Conservation (phyloP, 352 stramenopile species). For the Phytophthora brassicae region DNA sequence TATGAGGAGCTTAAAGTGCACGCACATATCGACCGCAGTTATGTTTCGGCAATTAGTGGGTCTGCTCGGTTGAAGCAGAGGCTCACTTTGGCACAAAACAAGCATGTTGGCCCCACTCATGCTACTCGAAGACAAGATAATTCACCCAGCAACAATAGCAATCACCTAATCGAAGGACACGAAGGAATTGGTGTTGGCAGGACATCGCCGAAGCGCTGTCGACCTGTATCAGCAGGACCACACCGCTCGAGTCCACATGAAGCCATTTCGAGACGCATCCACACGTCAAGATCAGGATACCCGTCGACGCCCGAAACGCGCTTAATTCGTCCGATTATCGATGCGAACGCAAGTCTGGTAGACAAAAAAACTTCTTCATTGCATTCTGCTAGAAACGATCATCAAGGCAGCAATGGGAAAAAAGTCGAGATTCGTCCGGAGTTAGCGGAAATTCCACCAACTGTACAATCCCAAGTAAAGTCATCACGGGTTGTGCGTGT, state of each 20-base stretch:
- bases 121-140: slow-evolving; percentile 10
- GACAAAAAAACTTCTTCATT: slow-evolving; percentile 6
- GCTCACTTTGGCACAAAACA: slow-evolving; percentile 50
- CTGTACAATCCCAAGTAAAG: slow-evolving; percentile 12
- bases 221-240: slow-evolving; percentile 62
- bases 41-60: slow-evolving; percentile 65
- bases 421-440: slow-evolving; percentile 26
- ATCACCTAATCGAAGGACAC: slow-evolving; percentile 22
- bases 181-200: slow-evolving; percentile 36
- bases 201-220: slow-evolving; percentile 66
- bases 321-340: slow-evolving; percentile 1
- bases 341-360: background rate
- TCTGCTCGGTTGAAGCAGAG: slow-evolving; percentile 51
- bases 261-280: slow-evolving; percentile 35
- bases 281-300: slow-evolving; percentile 60
- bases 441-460: slow-evolving; percentile 9
- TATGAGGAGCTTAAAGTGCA: slow-evolving; percentile 64
- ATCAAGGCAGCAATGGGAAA: background rate
- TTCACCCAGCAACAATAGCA: slow-evolving; percentile 7
- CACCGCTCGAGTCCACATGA: slow-evolving; percentile 42
- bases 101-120: slow-evolving; percentile 25
- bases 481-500: slow-evolving; percentile 48
- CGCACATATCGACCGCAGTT: slow-evolving; percentile 75
- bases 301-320: slow-evolving; percentile 20
- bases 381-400: slow-evolving; percentile 11